Evolutionary conservation across 2,329 filamentous ascomycete genomes (phyloP), one percentile per base, ranked within the genome.

Genomic region (Incumbomyces delicatus): DNA sequence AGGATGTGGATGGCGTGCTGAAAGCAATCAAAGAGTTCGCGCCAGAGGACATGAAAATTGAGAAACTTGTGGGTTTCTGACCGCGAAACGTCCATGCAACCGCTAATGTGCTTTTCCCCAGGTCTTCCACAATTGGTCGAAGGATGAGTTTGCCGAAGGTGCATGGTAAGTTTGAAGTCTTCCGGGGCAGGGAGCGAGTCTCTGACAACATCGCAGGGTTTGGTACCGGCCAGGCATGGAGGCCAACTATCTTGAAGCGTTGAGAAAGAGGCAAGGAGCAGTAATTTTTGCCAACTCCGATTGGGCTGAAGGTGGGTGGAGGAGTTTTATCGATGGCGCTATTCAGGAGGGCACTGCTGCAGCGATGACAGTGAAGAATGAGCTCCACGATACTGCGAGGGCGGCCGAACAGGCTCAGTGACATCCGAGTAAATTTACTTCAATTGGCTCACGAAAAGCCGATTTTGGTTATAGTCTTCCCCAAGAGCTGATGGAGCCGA

Each of bases 91-190:
- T n/a, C n/a, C n/a, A n/a, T n/a, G n/a, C n/a, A n/a, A n/a, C n/a
- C n/a, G n/a, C n/a, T n/a, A n/a, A n/a, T n/a, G n/a, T n/a, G n/a
- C n/a, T n/a, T n/a, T n/a, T n/a, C n/a, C n/a, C n/a, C n/a, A n/a
- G n/a, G n/a, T n/a, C n/a, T n/a, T n/a, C n/a, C 70, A 74, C 39
- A 72, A 74, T 46, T 74, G 71, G 71, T 63, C 59, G 7, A 67
- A 66, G 38, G 71, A 74, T 37, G 63, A 69, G 22, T 74, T 66
- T 43, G 64, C 70, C 0, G 68, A 71, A 47, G 69, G 70, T 1
- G 69, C 67, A 3, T 69, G 60, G 65, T 50, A 38, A 44, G 50
- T 29, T 8, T 47, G 29, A 18, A 27, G 14, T 14, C 40, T 6
- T 14, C 36, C 17, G 2, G 39, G 8, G 12, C 11, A 43, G n/a